Evolutionary conservation across 495 filamentous ascomycete genomes (phyloP).

Genomic region (Aspergillus biplanus): DNA sequence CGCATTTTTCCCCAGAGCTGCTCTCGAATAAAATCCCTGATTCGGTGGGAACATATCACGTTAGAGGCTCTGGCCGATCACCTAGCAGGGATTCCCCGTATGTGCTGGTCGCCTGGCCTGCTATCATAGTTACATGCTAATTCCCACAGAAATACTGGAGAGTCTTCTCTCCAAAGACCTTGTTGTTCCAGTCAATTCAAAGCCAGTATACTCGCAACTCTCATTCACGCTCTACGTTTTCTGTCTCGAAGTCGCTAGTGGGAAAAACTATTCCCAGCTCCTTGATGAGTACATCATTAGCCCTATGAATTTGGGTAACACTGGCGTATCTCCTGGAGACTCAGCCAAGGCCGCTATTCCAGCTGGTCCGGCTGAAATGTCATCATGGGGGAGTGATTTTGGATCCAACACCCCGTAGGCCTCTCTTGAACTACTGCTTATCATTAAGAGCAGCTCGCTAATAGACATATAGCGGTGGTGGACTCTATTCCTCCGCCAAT

Average conservation of each 20-base stretch:
- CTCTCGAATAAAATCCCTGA: background rate
- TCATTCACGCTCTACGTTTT: slow-evolving; percentile 20
- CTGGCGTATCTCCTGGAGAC: slow-evolving; percentile 21
- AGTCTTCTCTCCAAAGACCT: slow-evolving; percentile 18
- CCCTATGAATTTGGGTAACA: slow-evolving; percentile 19
- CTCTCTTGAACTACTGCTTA: background rate
- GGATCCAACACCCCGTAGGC: slow-evolving; percentile 21
- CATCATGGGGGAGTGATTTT: slow-evolving; percentile 19
- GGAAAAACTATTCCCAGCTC: slow-evolving; percentile 19
- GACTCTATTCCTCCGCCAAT: slow-evolving; percentile 19
- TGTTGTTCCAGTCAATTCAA: slow-evolving; percentile 18
- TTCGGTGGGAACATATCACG: slow-evolving; percentile 22
- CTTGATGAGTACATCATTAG: slow-evolving; percentile 16
- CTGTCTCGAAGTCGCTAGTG: slow-evolving; percentile 16
- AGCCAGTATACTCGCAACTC: slow-evolving; percentile 20
- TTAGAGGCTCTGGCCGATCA: slow-evolving; percentile 21
- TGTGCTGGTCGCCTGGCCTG: background rate
- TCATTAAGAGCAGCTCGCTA: background rate
- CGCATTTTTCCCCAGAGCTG: slow-evolving; percentile 21
- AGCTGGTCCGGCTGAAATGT: slow-evolving; percentile 14
- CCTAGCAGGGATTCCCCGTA: slow-evolving; percentile 23
- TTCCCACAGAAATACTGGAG: slow-evolving; percentile 18
- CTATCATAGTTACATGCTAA: background rate
- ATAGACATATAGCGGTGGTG: slow-evolving; percentile 16
- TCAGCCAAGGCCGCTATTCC: slow-evolving; percentile 16